Evolutionary conservation across 2,329 filamentous ascomycete species (phyloP).

Genomic region (Fusarium sp.): DNA sequence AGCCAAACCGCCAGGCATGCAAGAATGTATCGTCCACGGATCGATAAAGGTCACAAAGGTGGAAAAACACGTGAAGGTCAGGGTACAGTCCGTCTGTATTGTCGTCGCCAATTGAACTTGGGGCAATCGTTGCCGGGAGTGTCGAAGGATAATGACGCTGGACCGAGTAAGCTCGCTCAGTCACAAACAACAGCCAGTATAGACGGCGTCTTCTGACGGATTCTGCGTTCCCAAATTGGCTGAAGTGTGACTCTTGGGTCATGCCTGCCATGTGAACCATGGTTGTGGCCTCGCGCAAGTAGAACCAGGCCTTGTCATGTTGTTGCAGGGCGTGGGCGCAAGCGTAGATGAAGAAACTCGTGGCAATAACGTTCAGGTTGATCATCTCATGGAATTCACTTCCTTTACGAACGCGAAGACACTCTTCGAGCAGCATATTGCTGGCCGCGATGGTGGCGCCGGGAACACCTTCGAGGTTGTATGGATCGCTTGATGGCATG

Average conservation of each 20-base stretch:
- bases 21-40: conserved; percentile 76
- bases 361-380: conserved; percentile 71
- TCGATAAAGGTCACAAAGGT: conserved; percentile 72
- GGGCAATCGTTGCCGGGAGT: conserved; percentile 75
- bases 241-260: conserved; percentile 73
- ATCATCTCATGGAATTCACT: conserved; percentile 70
- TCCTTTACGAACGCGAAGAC: conserved; percentile 72
- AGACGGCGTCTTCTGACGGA: conserved; percentile 73
- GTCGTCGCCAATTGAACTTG: conserved; percentile 73
- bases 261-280: conserved; percentile 72
- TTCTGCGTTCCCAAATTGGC: conserved; percentile 69
- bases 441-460: conserved; percentile 73
- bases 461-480: conserved; percentile 67
- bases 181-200: conserved; percentile 79
- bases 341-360: conserved; percentile 84
- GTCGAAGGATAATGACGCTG: conserved; percentile 77
- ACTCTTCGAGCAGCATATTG: conserved; percentile 76
- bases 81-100: conserved; percentile 66
- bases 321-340: conserved; percentile 78
- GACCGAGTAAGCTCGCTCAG: conserved; percentile 79
- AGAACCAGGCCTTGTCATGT: conserved; percentile 83
- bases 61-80: conserved; percentile 68
- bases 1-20: conserved; percentile 75
- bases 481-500: conserved; percentile 68
- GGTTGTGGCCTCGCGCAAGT: conserved; percentile 81